Evolutionary conservation across 2,329 filamentous ascomycete species (phyloP), one percentile per base, ranked within the genome.

Genomic region (Sclerotinia trifoliorum): DNA sequence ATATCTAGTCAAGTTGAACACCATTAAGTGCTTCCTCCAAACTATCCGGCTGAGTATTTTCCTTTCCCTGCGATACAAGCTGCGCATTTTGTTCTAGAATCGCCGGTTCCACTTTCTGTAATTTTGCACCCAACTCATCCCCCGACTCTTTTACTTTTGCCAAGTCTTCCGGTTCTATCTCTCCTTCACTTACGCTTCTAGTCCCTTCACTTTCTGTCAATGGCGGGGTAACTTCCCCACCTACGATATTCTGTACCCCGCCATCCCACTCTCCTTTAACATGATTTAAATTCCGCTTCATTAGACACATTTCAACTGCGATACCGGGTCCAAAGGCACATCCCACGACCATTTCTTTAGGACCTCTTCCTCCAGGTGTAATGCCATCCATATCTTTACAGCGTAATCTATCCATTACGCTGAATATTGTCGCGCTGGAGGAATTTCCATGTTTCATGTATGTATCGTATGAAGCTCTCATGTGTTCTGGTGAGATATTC

Each of bases 311-410:
- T 79, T 91, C 89, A 42, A 91, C 83, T 6, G 85, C 78, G 71
- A 92, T 87, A 0, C 89, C 89, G 0, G 89, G 89, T 0, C 89
- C 89, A 75, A 92, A 92, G 2, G 88, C 89, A 71, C 87, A 89
- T 1, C 86, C 88, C 1, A 91, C 83, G 6, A 92, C 83, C 68
- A 87, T 85, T 58, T 90, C 86, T 48, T 83, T 82, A 0, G 60
- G 60, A 73, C 65, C 78, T 78, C 79, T 79, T 2, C 83, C 84
- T 1, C 77, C 81, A 0, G 85, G 84, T 0, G 85, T 84, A 10
- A 85, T 63, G 4, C 79, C 80, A 68, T 88, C 86, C 85, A 88
- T 88, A 13, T 87, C 85, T 73, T 86, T 85, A 29, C 80, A 76
- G 7, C 88, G 81, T 72, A 91, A 73, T 17, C 84, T 81, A 71